Percentiles rank a stretch among this genome's conserved stretches.
Conservation (phyloP, 495 filamentous ascomycete species). For the Cercophora samala region DNA sequence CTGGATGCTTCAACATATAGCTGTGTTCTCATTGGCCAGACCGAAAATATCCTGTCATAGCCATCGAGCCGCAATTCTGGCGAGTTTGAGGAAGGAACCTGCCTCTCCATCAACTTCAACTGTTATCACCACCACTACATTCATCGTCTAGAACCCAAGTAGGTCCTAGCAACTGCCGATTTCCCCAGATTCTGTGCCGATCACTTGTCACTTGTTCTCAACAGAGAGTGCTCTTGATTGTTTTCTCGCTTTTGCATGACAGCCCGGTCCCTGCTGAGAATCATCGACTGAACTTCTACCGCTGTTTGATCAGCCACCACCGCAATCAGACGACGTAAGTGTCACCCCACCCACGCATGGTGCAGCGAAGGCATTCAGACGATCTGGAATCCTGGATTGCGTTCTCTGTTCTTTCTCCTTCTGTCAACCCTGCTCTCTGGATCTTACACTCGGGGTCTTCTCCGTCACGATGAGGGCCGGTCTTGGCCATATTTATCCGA, state of each 20-base stretch:
- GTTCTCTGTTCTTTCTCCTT: slow-evolving; percentile 1
- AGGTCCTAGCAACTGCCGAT: not conserved
- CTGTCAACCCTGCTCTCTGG: not conserved
- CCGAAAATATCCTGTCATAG: not conserved
- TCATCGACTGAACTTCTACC: slow-evolving; percentile 10
- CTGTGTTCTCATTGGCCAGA: not conserved
- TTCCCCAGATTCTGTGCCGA: slow-evolving; percentile 17
- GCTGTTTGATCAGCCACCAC: slow-evolving; percentile 30
- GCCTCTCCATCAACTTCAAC: not conserved
- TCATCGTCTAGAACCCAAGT: slow-evolving; percentile 1
- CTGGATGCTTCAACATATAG: not conserved
- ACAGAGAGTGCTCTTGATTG: not conserved
- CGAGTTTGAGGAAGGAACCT: slow-evolving; percentile 4
- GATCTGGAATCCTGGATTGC: slow-evolving; percentile 20
- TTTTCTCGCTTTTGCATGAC: slow-evolving; percentile 15
- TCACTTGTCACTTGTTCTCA: not conserved
- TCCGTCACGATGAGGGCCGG: not conserved
- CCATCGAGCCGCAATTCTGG: slow-evolving; percentile 10
- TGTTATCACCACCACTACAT: not conserved
- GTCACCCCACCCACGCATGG: slow-evolving; percentile 10
- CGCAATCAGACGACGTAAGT: slow-evolving; percentile 14
- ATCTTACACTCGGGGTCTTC: not conserved
- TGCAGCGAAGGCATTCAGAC: slow-evolving; percentile 3
- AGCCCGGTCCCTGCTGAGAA: slow-evolving; percentile 21
- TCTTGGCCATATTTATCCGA: slow-evolving; percentile 19